Percentiles rank a stretch among this genome's conserved stretches.
These are phyloP conservation scores for Ustanciosporium gigantosporum DNA, from an alignment of 1,284 basidiomycete genomes.

Conservation along the genomic window DNA sequence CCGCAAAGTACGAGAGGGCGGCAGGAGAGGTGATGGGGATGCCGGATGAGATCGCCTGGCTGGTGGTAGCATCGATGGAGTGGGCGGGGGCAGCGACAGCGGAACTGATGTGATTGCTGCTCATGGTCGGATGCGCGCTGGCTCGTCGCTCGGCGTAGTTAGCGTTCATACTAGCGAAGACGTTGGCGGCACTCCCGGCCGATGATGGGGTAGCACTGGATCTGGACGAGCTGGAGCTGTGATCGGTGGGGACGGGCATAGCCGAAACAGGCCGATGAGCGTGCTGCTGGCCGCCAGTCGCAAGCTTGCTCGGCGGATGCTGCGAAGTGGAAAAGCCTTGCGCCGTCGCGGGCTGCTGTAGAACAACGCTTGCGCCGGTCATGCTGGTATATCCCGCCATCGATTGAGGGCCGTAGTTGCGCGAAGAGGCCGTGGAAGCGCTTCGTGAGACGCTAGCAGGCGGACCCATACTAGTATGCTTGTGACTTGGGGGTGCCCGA, in stretches of 20 bases:
- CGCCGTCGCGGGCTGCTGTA: constrained; percentile 18
- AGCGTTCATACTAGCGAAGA: constrained; percentile 37
- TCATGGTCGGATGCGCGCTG: constrained; percentile 54
- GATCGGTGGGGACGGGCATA: constrained; percentile 48
- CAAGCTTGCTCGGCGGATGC: constrained; percentile 44
- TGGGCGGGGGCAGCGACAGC: constrained; percentile 6
- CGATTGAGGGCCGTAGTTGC: constrained; percentile 7
- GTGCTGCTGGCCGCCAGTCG: constrained; percentile 52
- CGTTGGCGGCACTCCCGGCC: constrained; percentile 5
- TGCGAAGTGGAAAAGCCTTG: constrained; percentile 5
- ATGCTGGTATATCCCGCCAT: constrained; percentile 24
- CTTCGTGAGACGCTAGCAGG: constrained; percentile 13
- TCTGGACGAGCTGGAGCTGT: constrained; percentile 3
- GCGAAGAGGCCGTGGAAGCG: constrained; percentile 13
- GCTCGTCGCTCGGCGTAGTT: constrained; percentile 49
- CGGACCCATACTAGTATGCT: constrained; percentile 5
- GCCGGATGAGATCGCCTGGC: constrained; percentile 45
- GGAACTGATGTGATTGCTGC: constrained; percentile 11
- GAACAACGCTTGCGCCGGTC: constrained; percentile 23
- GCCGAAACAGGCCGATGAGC: constrained; percentile 52
- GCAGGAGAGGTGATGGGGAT: constrained; percentile 59
- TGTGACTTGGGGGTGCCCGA: constrained; percentile 1
- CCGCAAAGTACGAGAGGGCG: constrained; percentile 59
- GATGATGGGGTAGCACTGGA: constrained; percentile 1
- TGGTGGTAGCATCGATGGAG: constrained; percentile 38